Evolutionary conservation across 1,284 basidiomycete genomes (phyloP), one percentile per base, ranked within the genome.

Genomic region (Heterobasidion irregulare): DNA sequence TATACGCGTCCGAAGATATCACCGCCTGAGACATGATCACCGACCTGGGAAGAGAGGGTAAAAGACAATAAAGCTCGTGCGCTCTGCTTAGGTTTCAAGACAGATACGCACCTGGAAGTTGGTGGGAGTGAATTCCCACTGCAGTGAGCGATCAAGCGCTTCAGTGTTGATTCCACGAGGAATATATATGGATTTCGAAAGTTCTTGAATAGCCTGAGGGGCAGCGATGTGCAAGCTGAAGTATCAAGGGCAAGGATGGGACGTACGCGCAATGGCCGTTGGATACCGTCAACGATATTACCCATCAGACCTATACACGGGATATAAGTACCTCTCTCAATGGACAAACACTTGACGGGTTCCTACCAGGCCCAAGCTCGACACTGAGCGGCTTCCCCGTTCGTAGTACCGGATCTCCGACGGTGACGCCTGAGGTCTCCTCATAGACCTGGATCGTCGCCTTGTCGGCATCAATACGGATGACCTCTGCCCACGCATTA

Each of bases 391-490:
- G 96, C 72, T 99, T 99, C 58, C 96, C 96, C 47, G 96, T 99
- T 57, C 95, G 82, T 66, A 99, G 75, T 13, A 99, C 97, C 55
- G 96, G 96, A 76, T 99, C 96, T 47, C 96, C 96, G 56, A 99
- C 94, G 15, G 94, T 97, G 53, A 99, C 93, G 63, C 95, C 94
- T 52, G 95, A 95, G 4, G 94, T 98, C 77, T 98, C 95, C 71
- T 98, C 97, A 69, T 99, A 99, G n/a, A 99, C 97, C 73, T 99
- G 97, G 61, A 99, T 98, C 8, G 96, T 99, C 53, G 93, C 90
- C 75, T 98, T 94, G 75, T 97, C 95, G 57, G 85, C 84, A 65
- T 98, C 94, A 73, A 98, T 97, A 67, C 95, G 84, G 64, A 98
- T 98, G 66, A 98, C 94, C 90, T 98, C 94, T 94, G 44, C 6